Conservation (phyloP, 164 flowering plant genomes). For the Buxus sempervirens region DNA sequence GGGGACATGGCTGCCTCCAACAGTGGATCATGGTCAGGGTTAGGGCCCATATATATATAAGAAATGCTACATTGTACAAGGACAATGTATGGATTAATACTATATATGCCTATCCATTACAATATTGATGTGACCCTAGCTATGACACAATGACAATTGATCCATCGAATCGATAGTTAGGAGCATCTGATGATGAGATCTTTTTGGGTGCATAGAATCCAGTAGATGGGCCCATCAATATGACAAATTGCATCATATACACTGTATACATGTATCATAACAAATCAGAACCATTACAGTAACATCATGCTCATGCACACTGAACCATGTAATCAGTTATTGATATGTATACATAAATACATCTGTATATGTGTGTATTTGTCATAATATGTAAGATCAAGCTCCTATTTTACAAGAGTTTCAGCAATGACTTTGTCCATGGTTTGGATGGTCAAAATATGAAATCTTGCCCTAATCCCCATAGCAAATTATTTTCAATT, state of each 20-base stretch:
- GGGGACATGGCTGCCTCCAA: neutral
- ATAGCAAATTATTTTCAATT: neutral
- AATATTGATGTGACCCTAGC: neutral
- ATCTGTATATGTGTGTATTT: too few relatives aligned
- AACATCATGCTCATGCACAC: neutral
- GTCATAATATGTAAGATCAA: neutral
- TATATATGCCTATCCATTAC: neutral
- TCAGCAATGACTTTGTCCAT: neutral
- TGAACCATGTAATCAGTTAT: neutral
- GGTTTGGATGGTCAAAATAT: neutral
- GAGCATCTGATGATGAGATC: neutral
- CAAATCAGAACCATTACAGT: neutral
- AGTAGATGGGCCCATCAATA: neutral
- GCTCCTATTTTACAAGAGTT: neutral
- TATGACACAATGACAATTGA: neutral
- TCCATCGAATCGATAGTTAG: neutral
- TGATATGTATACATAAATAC: too few relatives aligned
- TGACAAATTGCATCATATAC: neutral
- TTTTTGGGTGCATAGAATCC: neutral
- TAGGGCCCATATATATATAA: neutral
- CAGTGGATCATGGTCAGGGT: neutral
- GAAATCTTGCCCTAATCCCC: neutral
- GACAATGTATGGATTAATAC: too few relatives aligned
- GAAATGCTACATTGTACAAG: neutral
- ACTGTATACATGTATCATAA: neutral